Evolutionary conservation across 176 grass and related monocot species (phyloP).

Genomic region (Triticum monococcum): DNA sequence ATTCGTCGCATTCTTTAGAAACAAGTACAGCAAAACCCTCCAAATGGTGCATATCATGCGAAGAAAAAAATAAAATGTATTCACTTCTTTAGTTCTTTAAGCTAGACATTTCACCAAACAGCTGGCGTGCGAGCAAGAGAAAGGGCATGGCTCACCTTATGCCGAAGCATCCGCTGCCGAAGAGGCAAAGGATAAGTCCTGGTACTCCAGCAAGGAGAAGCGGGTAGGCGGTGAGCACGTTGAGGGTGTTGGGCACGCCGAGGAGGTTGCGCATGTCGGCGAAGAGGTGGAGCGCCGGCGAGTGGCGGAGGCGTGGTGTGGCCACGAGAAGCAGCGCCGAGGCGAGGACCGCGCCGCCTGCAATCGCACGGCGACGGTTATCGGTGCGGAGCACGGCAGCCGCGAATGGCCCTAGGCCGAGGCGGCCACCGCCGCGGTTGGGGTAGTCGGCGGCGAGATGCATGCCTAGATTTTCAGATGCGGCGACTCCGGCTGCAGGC

Average conservation of each 20-base stretch:
- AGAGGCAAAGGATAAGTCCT: constrained; percentile 77
- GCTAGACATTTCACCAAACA: constrained; percentile 41
- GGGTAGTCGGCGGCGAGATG: constrained; percentile 46
- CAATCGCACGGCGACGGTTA: constrained; percentile 42
- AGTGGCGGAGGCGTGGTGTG: constrained; percentile 78
- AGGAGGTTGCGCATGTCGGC: constrained; percentile 97
- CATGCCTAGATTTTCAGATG: constrained; percentile 26
- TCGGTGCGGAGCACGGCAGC: constrained; percentile 19
- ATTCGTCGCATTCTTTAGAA: neutral
- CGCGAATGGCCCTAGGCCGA: constrained; percentile 28
- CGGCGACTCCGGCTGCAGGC: neutral
- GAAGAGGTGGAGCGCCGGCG: constrained; percentile 86
- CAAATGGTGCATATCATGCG: neutral
- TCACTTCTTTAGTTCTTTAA: neutral
- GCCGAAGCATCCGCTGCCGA: constrained; percentile 73
- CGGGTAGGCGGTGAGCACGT: constrained; percentile 85
- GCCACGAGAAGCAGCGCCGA: constrained; percentile 67
- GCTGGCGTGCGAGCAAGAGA: neutral
- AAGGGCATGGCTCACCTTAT: constrained; percentile 59
- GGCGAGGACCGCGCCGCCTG: constrained; percentile 46
- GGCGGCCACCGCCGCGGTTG: constrained; percentile 25
- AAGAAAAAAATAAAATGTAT: neutral
- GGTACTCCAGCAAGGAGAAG: constrained; percentile 85
- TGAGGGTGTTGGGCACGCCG: constrained; percentile 94
- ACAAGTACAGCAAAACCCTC: neutral